Conservation (phyloP, 768 basidiomycete genomes). For the Boletus vinaceobasis region DNA sequence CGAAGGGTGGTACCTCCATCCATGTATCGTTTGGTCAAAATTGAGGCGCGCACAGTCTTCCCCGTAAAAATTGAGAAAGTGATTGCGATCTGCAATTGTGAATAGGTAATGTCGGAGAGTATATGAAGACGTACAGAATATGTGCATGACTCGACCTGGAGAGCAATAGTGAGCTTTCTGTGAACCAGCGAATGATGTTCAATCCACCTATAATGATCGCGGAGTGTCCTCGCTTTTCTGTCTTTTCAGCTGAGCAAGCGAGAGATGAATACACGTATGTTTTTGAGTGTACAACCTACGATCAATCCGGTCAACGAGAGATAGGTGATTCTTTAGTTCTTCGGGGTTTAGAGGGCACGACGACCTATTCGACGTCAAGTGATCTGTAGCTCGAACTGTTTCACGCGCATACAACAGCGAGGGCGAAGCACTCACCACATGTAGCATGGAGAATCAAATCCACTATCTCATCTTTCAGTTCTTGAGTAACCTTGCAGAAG, state of each 20-base stretch:
- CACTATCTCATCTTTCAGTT: constrained; percentile 26
- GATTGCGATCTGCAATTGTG: constrained; percentile 26
- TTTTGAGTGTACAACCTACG: constrained; percentile 9
- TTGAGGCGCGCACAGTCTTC: constrained; percentile 42
- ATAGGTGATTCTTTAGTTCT: constrained; percentile 20
- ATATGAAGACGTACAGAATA: constrained; percentile 21
- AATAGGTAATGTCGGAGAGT: not conserved
- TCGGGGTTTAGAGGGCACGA: constrained; percentile 18
- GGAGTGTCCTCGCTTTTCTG: constrained; percentile 10
- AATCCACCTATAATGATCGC: constrained; percentile 22
- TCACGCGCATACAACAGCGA: not conserved
- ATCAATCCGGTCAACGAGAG: constrained; percentile 25
- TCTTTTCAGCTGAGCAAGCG: constrained; percentile 7
- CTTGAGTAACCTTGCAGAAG: constrained; percentile 24
- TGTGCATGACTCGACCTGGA: constrained; percentile 30
- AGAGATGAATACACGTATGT: not conserved
- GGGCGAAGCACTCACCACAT: constrained; percentile 17
- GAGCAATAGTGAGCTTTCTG: constrained; percentile 3
- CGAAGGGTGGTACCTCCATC: constrained; percentile 30
- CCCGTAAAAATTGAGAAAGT: constrained; percentile 44
- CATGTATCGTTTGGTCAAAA: constrained; percentile 32
- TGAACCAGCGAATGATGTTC: not conserved
- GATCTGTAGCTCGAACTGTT: constrained; percentile 15
- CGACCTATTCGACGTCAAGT: constrained; percentile 27
- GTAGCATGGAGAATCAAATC: constrained; percentile 27